These are phyloP conservation scores for Eimeria necatrix DNA, from an alignment of 169 alveolate genomes.

Conservation along the genomic window DNA sequence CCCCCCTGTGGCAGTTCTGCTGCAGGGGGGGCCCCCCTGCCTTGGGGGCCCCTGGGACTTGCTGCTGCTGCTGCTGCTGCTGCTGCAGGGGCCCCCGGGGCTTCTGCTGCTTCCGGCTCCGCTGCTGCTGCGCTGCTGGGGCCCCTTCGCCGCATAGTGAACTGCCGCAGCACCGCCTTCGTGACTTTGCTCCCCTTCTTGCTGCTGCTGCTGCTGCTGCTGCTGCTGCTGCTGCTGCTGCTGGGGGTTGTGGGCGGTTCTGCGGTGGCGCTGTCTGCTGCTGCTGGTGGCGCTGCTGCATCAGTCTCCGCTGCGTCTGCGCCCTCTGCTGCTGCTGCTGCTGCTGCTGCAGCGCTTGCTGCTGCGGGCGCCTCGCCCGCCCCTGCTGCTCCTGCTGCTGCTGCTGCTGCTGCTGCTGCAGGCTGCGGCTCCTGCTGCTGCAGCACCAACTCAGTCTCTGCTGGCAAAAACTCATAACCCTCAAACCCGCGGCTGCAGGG, in stretches of 20 bases:
- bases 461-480: constrained; percentile 15
- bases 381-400: constrained; percentile 6
- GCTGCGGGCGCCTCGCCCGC: constrained; percentile 22
- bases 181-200: constrained; percentile 2
- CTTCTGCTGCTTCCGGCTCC: background rate
- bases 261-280: background rate
- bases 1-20: background rate
- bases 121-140: background rate
- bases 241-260: background rate
- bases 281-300: background rate
- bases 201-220: constrained; percentile 54
- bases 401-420: constrained; percentile 37
- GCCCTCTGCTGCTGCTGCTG: constrained; percentile 17
- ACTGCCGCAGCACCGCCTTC: constrained; percentile 33
- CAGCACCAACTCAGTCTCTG: constrained; percentile 8
- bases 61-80: constrained; percentile 58
- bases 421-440: constrained; percentile 30
- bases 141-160: constrained; percentile 17
- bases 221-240: constrained; percentile 40
- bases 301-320: background rate
- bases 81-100: background rate
- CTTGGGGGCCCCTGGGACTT: background rate
- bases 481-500: background rate
- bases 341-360: background rate
- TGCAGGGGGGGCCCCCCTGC: constrained; percentile 27